A percentile compares a stretch with the other conserved stretches of the same genome.
Conservation (phyloP, 1,139 yeast genomes). For the Yamadazyma atlantica region DNA sequence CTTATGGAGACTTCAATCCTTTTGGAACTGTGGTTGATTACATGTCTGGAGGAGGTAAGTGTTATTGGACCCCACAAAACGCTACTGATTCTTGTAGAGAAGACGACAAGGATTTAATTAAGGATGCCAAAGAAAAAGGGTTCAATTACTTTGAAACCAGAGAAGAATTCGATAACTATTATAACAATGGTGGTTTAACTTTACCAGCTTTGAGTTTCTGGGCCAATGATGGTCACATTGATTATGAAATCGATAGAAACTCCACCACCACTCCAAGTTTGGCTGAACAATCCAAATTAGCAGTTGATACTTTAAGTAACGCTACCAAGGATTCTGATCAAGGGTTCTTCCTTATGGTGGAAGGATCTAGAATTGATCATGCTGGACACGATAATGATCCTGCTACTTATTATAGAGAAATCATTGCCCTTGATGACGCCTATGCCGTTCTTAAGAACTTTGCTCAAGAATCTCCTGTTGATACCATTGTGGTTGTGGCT, state of each 20-base stretch:
- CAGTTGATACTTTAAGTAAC: conserved; percentile 59
- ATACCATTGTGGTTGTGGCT: conserved; percentile 73
- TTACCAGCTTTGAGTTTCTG: conserved; percentile 74
- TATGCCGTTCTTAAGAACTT: conserved; percentile 67
- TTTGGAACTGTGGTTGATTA: conserved; percentile 76
- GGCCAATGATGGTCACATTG: conserved; percentile 65
- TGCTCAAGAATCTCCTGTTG: conserved; percentile 62
- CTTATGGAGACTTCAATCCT: conserved; percentile 45
- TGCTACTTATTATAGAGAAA: conserved; percentile 35
- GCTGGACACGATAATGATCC: conserved; percentile 92
- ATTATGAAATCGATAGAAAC: conserved; percentile 75
- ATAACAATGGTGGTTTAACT: conserved; percentile 43
- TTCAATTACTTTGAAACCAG: conserved; percentile 69
- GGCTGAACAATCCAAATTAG: conserved; percentile 70
- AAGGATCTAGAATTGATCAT: conserved; percentile 89
- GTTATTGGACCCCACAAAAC: conserved; percentile 58
- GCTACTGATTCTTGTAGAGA: conserved; percentile 61
- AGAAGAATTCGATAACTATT: conserved; percentile 48
- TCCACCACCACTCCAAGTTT: conserved; percentile 62
- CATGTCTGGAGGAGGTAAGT: conserved; percentile 87
- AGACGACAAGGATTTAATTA: conserved; percentile 65
- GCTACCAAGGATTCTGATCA: conserved; percentile 69
- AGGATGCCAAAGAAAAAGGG: conserved; percentile 56
- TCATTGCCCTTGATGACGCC: conserved; percentile 65
- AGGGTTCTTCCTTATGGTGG: conserved; percentile 81